Base-by-base conservation (phyloP, 306 rosid species). In the Cajanus cajan region DNA sequence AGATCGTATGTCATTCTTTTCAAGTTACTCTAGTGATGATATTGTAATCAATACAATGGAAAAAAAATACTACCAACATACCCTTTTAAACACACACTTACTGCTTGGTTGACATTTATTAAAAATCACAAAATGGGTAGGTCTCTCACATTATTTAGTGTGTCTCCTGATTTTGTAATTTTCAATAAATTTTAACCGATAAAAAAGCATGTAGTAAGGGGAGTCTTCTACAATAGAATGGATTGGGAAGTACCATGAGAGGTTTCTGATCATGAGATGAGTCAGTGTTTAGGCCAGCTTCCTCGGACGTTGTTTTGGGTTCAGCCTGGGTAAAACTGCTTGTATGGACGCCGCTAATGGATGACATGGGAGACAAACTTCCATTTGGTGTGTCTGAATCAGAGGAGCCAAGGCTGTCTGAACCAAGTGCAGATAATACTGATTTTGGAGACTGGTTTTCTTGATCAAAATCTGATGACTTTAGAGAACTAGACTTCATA, bases 391-490 rank as follows among this genome's bases (percentile, higher is more conserved):
- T 82, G 22, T 87, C 89, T 24, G 90, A 88, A 48, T 85, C 90
- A 8, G 79, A 44, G 11, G 84, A 91, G 16, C 86, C 87, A 28
- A 73, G 47, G 63, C 72, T 68, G 40, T 87, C 94, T 11, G 91
- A 85, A 64, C 88, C 87, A 21, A 77, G 10, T 14, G 68, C 80
- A 63, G 85, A 84, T 61, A 90, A 71, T 6, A 94, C 89, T 33
- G 97, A 94, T 34, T 85, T 85, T 19, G 98, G 94, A 59, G 97
- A 94, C 2, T 85, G 91, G 78, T 83, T 85, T 78, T 89, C 94
- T 52, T 69, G 80, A 50, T 90, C 96, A 2, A 78, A 85, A 19
- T 82, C 84, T 3, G 82, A 80, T 37, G 86, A 61, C 72, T 82
- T 84, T 63, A 89, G 83, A 78, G 93, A 86, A 68, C 13, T n/a